Conservation (phyloP, 805 yeast genomes). For the Hermanozyma aechmeae region DNA sequence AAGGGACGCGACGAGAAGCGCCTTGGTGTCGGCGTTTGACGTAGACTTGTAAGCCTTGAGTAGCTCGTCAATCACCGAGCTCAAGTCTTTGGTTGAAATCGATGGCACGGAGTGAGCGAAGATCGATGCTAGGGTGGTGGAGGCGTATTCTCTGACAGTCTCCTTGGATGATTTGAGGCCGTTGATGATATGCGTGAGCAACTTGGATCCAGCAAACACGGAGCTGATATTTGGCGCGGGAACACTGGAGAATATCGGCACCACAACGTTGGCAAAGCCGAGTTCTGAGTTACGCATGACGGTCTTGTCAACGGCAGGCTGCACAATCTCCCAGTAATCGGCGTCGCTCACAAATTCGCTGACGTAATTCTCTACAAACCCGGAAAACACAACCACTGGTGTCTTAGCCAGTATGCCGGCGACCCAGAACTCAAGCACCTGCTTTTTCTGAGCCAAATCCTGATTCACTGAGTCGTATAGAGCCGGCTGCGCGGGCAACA, state of each 20-base stretch:
- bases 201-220: constrained; percentile 26
- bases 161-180: constrained; percentile 67
- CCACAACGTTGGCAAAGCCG: constrained; percentile 47
- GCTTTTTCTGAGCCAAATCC: too few relatives aligned
- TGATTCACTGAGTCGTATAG: constrained; percentile 9
- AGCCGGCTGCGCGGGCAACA: constrained; percentile 17
- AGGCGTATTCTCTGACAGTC: constrained; percentile 43
- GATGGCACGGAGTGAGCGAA: constrained; percentile 9
- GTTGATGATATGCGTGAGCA: constrained; percentile 42
- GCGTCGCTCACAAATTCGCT: constrained; percentile 29
- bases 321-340: constrained; percentile 27
- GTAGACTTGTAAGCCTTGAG: constrained; percentile 47
- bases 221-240: too few relatives aligned
- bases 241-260: constrained; percentile 37
- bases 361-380: constrained; percentile 35
- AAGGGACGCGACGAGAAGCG: constrained; percentile 39
- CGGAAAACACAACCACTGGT: constrained; percentile 25
- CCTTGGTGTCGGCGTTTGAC: constrained; percentile 58
- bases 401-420: constrained; percentile 23
- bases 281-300: constrained; percentile 71
- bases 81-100: constrained; percentile 12
- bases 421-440: not conserved
- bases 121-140: constrained; percentile 19
- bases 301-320: constrained; percentile 65
- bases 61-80: constrained; percentile 40